Conservation (phyloP, 768 basidiomycete genomes). For the Termitomyces eurrhizus region DNA sequence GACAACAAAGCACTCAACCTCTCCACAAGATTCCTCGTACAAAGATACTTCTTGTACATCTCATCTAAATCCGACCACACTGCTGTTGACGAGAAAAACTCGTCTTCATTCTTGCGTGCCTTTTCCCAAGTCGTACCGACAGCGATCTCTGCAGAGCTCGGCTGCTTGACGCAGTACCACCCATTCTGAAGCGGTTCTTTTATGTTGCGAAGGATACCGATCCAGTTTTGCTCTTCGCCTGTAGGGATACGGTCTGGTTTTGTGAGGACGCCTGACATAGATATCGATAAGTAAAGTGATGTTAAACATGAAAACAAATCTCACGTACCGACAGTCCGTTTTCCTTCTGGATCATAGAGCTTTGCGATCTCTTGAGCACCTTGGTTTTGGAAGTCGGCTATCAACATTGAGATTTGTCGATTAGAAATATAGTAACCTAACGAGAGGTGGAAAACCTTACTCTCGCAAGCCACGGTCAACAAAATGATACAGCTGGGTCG, state of each 20-base stretch:
- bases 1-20: constrained; percentile 59
- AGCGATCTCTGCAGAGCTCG: constrained; percentile 46
- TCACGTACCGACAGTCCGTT: constrained; percentile 62
- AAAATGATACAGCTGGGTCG: constrained; percentile 62
- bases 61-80: constrained; percentile 56
- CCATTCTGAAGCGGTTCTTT: constrained; percentile 46
- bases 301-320: neutral
- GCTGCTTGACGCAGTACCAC: constrained; percentile 60
- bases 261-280: constrained; percentile 57
- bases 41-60: constrained; percentile 46
- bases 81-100: constrained; percentile 47
- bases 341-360: constrained; percentile 54
- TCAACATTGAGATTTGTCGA: neutral
- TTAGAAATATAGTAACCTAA: neutral
- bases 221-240: constrained; percentile 55
- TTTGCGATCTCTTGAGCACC: constrained; percentile 67
- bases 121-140: constrained; percentile 53
- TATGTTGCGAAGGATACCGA: constrained; percentile 53
- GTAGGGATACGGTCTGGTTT: constrained; percentile 66
- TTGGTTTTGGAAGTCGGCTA: constrained; percentile 81
- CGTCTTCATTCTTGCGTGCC: constrained; percentile 53
- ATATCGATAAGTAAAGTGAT: neutral
- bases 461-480: constrained; percentile 60
- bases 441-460: constrained; percentile 30
- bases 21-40: constrained; percentile 54